Evolutionary conservation across 768 basidiomycete species (phyloP).

Genomic region (Collybia sp.): DNA sequence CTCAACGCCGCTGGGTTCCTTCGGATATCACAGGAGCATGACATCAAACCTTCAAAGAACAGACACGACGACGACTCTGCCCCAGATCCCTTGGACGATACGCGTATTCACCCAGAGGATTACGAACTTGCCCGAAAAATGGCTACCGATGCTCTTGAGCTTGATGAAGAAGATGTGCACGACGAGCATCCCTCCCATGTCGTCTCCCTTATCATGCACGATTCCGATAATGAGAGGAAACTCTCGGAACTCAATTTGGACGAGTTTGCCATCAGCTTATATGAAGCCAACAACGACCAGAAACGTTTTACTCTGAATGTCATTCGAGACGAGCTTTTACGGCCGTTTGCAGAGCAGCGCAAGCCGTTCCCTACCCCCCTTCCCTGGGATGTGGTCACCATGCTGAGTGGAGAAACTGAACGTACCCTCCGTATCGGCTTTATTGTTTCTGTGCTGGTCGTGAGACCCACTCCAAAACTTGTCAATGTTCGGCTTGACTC

Average conservation of each 20-base stretch:
- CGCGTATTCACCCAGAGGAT: constrained; percentile 95
- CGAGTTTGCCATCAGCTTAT: constrained; percentile 92
- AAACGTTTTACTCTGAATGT: constrained; percentile 88
- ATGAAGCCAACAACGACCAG: constrained; percentile 74
- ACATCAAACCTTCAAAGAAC: constrained; percentile 56
- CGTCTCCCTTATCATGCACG: constrained; percentile 81
- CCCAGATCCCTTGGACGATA: constrained; percentile 89
- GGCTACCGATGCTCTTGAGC: constrained; percentile 94
- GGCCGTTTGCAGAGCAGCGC: constrained; percentile 77
- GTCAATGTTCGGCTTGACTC: constrained; percentile 84
- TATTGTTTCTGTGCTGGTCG: constrained; percentile 72
- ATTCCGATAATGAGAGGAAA: constrained; percentile 73
- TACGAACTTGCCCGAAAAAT: constrained; percentile 98
- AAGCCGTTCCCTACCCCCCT: constrained; percentile 55
- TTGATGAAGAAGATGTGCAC: constrained; percentile 96
- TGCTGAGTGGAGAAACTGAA: constrained; percentile 91
- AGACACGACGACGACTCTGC: constrained; percentile 66
- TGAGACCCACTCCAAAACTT: constrained; percentile 44
- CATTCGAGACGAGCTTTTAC: constrained; percentile 81
- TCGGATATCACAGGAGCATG: constrained; percentile 73
- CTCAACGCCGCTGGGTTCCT: constrained; percentile 92
- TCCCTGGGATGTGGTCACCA: constrained; percentile 83
- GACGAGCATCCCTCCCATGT: constrained; percentile 90
- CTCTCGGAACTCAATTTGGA: constrained; percentile 89
- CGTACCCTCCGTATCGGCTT: constrained; percentile 74